A percentile compares a stretch with the other conserved stretches of the same genome.
Evolutionary conservation across 169 alveolate genomes (phyloP).

Genomic region (Plasmodium chabaudi): DNA sequence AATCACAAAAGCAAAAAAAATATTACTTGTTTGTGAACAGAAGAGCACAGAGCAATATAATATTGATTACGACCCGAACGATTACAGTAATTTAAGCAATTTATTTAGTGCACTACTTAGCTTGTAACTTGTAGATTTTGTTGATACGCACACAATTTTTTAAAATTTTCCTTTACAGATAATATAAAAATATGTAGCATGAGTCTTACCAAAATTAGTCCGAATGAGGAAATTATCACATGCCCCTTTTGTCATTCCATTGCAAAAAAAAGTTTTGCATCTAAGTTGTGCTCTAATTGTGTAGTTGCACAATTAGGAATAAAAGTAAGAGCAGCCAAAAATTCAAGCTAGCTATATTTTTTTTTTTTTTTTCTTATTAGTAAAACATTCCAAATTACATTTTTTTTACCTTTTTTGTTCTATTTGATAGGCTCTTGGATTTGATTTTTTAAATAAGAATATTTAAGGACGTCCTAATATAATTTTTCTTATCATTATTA

Average conservation of each 20-base stretch:
- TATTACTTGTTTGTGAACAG: conserved; percentile 79
- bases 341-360: neutral
- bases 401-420: conserved; percentile 19
- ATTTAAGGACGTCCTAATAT: neutral
- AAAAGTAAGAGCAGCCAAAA: conserved; percentile 21
- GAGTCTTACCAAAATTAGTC: conserved; percentile 49
- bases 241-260: conserved; percentile 74
- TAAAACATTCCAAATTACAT: neutral
- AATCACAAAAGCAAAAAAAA: conserved; percentile 77
- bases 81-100: conserved; percentile 65
- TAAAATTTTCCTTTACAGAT: neutral
- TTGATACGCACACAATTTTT: neutral
- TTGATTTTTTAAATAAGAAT: conserved; percentile 71
- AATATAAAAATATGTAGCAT: conserved; percentile 50
- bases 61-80: conserved; percentile 80
- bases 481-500: conserved; percentile 8
- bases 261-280: conserved; percentile 34
- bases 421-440: conserved; percentile 63
- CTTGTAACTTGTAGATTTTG: neutral
- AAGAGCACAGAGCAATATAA: conserved; percentile 80
- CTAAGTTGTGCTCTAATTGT: conserved; percentile 59
- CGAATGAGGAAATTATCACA: conserved; percentile 35
- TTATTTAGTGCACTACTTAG: neutral
- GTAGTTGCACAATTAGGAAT: conserved; percentile 61
- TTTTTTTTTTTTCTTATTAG: no score